Evolutionary conservation across 2,329 filamentous ascomycete species (phyloP).

Genomic region (Epichloe coenophiala): DNA sequence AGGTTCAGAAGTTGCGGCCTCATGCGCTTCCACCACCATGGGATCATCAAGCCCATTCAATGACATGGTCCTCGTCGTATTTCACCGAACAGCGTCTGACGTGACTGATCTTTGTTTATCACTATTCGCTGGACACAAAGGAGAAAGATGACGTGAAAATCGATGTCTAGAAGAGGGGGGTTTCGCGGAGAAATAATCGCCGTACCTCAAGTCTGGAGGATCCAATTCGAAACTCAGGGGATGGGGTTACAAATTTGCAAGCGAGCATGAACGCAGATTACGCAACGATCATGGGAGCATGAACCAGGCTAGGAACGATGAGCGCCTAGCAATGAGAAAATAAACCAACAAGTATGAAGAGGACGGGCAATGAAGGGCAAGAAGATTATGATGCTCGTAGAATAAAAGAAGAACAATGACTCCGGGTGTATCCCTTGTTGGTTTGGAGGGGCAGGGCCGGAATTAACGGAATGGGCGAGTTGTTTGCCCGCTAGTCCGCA

Average conservation of each 20-base stretch:
- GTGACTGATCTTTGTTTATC: not conserved
- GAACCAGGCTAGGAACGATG: not conserved
- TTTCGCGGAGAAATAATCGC: not conserved
- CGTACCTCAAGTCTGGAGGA: not conserved
- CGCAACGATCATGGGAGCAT: not conserved
- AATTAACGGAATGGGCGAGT: not conserved
- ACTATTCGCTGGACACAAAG: not conserved
- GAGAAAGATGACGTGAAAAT: not conserved
- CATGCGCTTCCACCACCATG: constrained; percentile 73
- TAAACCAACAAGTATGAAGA: not conserved
- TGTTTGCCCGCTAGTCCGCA: not conserved
- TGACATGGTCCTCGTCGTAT: constrained; percentile 52
- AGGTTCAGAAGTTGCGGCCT: constrained; percentile 63
- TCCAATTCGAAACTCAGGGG: not conserved
- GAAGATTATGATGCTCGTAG: not conserved
- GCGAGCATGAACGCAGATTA: not conserved
- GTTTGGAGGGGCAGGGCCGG: not conserved
- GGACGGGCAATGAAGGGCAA: not conserved
- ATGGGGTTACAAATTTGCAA: not conserved
- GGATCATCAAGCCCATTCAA: constrained; percentile 83
- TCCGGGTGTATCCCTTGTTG: not conserved
- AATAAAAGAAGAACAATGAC: not conserved
- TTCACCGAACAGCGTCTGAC: not conserved
- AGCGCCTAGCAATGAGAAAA: not conserved
- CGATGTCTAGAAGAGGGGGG: not conserved